These are phyloP conservation scores for Pseudoneurospora amorphoporcata DNA, from an alignment of 495 filamentous ascomycete genomes.

Conservation along the genomic window DNA sequence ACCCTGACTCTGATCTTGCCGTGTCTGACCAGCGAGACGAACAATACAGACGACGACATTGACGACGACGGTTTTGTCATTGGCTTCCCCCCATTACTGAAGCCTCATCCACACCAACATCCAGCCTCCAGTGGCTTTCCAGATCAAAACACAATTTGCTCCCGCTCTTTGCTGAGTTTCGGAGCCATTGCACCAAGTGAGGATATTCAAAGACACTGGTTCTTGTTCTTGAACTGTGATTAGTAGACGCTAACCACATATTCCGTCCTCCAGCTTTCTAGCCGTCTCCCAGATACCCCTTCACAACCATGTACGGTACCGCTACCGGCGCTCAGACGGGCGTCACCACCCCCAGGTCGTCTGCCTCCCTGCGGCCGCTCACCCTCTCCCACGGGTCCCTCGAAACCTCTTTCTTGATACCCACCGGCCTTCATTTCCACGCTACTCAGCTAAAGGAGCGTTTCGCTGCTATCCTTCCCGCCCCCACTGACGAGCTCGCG, in stretches of 20 bases:
- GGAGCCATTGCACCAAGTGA: slow-evolving; percentile 13
- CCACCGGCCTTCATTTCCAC: slow-evolving; percentile 89
- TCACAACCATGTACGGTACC: slow-evolving; percentile 69
- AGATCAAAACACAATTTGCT: slow-evolving; percentile 6
- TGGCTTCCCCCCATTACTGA: not conserved
- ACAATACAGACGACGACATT: not conserved
- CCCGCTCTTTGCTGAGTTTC: slow-evolving; percentile 33
- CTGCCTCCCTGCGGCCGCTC: slow-evolving; percentile 78
- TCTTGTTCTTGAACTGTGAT: not conserved
- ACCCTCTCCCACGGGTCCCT: slow-evolving; percentile 86
- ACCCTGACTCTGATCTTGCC: not conserved
- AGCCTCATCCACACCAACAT: not conserved
- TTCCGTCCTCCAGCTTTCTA: not conserved
- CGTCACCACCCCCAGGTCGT: slow-evolving; percentile 85
- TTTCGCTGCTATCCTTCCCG: slow-evolving; percentile 73
- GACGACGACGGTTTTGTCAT: not conserved
- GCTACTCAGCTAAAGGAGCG: slow-evolving; percentile 83
- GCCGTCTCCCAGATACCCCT: slow-evolving; percentile 15
- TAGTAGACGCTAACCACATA: not conserved
- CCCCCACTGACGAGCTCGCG: slow-evolving; percentile 90
- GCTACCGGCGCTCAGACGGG: slow-evolving; percentile 80
- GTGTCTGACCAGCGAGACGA: not conserved
- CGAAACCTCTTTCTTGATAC: slow-evolving; percentile 88
- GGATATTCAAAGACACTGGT: not conserved
- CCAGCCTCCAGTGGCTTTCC: not conserved